Evolutionary conservation across 331 rosid species (phyloP).

Genomic region (Quercus lobata): DNA sequence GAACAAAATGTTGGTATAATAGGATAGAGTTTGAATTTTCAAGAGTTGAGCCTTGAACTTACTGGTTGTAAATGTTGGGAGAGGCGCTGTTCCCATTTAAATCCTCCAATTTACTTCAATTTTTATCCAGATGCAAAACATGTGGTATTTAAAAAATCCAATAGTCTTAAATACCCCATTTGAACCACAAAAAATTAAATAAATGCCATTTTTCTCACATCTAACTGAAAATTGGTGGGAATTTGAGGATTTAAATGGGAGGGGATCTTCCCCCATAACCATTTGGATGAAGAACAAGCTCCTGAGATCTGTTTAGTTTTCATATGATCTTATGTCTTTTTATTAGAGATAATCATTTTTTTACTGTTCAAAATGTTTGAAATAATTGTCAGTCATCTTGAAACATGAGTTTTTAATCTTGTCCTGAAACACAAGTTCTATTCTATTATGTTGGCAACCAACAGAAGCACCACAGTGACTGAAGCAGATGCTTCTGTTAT

Average conservation of each 20-base stretch:
- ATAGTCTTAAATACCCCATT: too few species aligned
- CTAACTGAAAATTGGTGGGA: too few species aligned
- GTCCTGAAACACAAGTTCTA: not conserved
- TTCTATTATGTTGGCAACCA: not conserved
- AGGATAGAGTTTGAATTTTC: not conserved
- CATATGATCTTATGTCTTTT: not conserved
- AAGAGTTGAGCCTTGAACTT: not conserved
- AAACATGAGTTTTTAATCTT: not conserved
- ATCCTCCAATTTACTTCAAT: too few species aligned
- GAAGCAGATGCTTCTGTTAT: not conserved
- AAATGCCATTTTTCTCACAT: too few species aligned
- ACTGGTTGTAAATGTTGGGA: not conserved
- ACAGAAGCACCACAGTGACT: not conserved
- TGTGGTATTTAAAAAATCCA: too few species aligned
- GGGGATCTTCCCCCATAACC: too few species aligned
- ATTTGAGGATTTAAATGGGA: too few species aligned
- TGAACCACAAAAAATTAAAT: too few species aligned
- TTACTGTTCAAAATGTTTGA: not conserved
- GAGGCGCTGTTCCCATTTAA: too few species aligned
- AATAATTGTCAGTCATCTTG: not conserved
- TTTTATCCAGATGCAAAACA: too few species aligned
- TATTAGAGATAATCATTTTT: not conserved
- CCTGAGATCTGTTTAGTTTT: not conserved
- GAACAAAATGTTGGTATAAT: not conserved
- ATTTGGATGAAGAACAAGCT: not conserved